phyloP scores from a whole-genome alignment of 768 basidiomycete species.

The Sistotremastrum niveocremeum region DNA sequence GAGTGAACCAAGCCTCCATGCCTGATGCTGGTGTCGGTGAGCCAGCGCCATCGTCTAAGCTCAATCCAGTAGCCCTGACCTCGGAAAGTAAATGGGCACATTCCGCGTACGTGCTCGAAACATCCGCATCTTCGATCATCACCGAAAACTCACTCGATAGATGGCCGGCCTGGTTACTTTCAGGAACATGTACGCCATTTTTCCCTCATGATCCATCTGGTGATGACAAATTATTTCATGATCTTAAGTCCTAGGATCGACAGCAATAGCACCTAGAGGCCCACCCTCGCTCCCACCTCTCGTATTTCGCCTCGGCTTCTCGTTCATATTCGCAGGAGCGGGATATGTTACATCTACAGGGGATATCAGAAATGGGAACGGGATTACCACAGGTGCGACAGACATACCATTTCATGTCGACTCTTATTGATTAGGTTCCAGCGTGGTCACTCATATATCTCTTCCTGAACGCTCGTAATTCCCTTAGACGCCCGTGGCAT shows the following conservation, averaged over 20 bases:
- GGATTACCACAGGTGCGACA: constrained; percentile 24
- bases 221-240: too few species aligned
- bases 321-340: constrained; percentile 28
- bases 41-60: too few species aligned
- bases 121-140: too few species aligned
- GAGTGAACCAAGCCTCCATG: too few species aligned
- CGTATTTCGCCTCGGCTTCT: constrained; percentile 29
- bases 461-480: constrained; percentile 23
- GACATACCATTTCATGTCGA: background rate
- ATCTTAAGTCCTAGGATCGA: constrained; percentile 27
- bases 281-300: constrained; percentile 26
- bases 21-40: too few species aligned
- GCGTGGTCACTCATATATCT: constrained; percentile 36
- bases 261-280: constrained; percentile 22
- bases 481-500: constrained; percentile 19
- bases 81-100: too few species aligned
- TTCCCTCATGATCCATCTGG: too few species aligned
- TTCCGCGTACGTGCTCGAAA: too few species aligned
- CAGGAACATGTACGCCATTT: background rate
- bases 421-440: constrained; percentile 5
- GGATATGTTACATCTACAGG: constrained; percentile 28
- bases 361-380: constrained; percentile 30
- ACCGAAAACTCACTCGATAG: background rate
- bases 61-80: too few species aligned
- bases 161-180: constrained; percentile 4